Evolutionary conservation across 2,329 filamentous ascomycete species (phyloP).

Genomic region (Pseudogymnoascus sp.): DNA sequence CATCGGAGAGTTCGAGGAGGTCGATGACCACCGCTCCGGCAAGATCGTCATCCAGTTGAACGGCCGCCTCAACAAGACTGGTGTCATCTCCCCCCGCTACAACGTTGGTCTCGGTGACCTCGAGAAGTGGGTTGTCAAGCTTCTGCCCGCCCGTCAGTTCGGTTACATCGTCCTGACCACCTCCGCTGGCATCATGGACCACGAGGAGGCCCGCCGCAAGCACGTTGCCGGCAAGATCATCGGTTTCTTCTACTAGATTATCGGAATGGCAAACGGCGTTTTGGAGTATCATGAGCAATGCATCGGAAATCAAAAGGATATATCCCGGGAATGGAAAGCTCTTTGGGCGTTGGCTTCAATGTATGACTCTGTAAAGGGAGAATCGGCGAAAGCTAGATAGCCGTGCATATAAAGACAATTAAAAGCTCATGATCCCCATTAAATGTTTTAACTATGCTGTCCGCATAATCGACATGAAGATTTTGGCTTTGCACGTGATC

Average conservation of each 20-base stretch:
- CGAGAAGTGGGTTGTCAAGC: slow-evolving; percentile 99
- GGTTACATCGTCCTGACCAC: slow-evolving; percentile 98
- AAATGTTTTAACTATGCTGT: neutral
- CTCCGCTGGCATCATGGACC: slow-evolving; percentile 99
- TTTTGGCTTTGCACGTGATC: neutral
- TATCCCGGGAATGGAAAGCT: slow-evolving; percentile 14
- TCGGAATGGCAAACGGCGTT: slow-evolving; percentile 18
- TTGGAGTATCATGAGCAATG: slow-evolving; percentile 25
- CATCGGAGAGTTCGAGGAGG: slow-evolving; percentile 99
- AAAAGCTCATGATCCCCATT: slow-evolving; percentile 24
- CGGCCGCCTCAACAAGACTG: slow-evolving; percentile 97
- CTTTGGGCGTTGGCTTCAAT: neutral
- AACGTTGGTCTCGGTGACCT: slow-evolving; percentile 96
- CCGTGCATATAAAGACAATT: slow-evolving; percentile 28
- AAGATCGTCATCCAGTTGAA: slow-evolving; percentile 99
- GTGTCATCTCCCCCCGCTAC: slow-evolving; percentile 98
- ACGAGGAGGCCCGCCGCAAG: slow-evolving; percentile 98
- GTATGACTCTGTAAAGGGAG: neutral
- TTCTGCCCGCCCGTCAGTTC: slow-evolving; percentile 99
- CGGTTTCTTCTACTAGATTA: slow-evolving; percentile 92
- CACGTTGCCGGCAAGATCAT: slow-evolving; percentile 99
- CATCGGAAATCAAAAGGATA: slow-evolving; percentile 15
- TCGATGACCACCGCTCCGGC: slow-evolving; percentile 98
- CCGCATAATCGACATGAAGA: neutral
- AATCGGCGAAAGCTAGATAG: slow-evolving; percentile 24